A percentile compares a stretch with the other conserved stretches of the same genome.
These are phyloP conservation scores for Gossypium davidsonii DNA, from an alignment of 441 rosid species.

Conservation along the genomic window DNA sequence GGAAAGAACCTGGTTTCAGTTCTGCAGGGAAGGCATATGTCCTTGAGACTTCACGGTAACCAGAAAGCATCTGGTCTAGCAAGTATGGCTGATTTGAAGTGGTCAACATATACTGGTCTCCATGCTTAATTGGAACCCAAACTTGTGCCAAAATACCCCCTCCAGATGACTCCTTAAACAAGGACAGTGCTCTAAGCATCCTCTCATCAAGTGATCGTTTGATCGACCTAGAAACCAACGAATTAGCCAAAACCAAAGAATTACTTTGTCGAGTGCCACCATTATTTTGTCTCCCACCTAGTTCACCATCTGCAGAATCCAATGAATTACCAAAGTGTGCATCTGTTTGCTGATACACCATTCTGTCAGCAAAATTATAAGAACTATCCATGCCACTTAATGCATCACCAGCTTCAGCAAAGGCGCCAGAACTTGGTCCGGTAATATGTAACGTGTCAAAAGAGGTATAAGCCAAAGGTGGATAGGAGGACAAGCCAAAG, in stretches of 20 bases:
- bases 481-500: constrained; percentile 34
- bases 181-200: constrained; percentile 72
- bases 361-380: constrained; percentile 36
- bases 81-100: constrained; percentile 80
- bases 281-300: constrained; percentile 24
- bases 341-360: constrained; percentile 27
- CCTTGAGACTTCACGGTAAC: constrained; percentile 85
- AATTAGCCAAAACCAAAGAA: constrained; percentile 15
- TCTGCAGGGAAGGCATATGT: constrained; percentile 66
- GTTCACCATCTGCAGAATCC: constrained; percentile 28
- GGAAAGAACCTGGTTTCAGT: constrained; percentile 41
- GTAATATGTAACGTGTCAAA: constrained; percentile 27
- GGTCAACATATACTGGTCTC: constrained; percentile 56
- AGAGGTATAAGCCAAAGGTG: constrained; percentile 30
- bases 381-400: constrained; percentile 30
- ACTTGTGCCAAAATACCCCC: constrained; percentile 86
- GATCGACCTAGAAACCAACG: constrained; percentile 38
- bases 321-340: constrained; percentile 24
- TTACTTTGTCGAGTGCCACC: constrained; percentile 19
- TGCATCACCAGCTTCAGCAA: constrained; percentile 23
- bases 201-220: constrained; percentile 57
- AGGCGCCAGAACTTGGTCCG: constrained; percentile 27
- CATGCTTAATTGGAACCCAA: constrained; percentile 67
- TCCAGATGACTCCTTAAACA: constrained; percentile 64
- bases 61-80: constrained; percentile 69